Evolutionary conservation across 2,329 filamentous ascomycete species (phyloP).

Genomic region (Cercospora janseana): DNA sequence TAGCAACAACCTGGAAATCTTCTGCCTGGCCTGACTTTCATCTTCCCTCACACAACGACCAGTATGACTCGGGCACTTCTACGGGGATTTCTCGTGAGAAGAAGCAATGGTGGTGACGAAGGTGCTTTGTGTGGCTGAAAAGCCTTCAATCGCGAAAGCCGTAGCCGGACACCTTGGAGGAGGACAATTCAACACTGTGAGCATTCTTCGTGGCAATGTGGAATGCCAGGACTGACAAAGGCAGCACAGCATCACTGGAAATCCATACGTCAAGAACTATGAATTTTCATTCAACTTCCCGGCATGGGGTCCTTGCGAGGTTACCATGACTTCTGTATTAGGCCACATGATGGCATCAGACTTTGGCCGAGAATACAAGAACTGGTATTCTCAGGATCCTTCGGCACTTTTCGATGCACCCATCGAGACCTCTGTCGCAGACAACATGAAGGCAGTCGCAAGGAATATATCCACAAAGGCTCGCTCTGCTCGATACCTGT

Average conservation of each 20-base stretch:
- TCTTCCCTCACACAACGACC: too few relatives aligned
- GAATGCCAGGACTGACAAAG: slow-evolving; percentile 18
- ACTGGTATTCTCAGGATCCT: slow-evolving; percentile 80
- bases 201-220: slow-evolving; percentile 36
- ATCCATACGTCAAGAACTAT: slow-evolving; percentile 90
- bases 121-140: slow-evolving; percentile 76
- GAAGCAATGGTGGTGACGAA: slow-evolving; percentile 49
- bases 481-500: slow-evolving; percentile 67
- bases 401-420: slow-evolving; percentile 76
- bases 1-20: too few relatives aligned
- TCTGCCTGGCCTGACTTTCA: too few relatives aligned
- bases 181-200: slow-evolving; percentile 66
- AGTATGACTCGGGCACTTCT: too few relatives aligned
- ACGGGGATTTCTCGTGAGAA: too few relatives aligned
- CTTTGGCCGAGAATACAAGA: slow-evolving; percentile 70
- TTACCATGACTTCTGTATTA: slow-evolving; percentile 90
- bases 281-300: slow-evolving; percentile 84
- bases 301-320: slow-evolving; percentile 75
- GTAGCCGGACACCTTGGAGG: slow-evolving; percentile 88
- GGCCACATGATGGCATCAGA: slow-evolving; percentile 83
- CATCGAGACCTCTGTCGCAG: slow-evolving; percentile 65
- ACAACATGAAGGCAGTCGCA: slow-evolving; percentile 76
- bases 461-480: slow-evolving; percentile 82
- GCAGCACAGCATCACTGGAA: slow-evolving; percentile 65
- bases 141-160: slow-evolving; percentile 93